Base-by-base conservation (phyloP, 2,329 filamentous ascomycete genomes). In the Botryosphaeria dothidea region DNA sequence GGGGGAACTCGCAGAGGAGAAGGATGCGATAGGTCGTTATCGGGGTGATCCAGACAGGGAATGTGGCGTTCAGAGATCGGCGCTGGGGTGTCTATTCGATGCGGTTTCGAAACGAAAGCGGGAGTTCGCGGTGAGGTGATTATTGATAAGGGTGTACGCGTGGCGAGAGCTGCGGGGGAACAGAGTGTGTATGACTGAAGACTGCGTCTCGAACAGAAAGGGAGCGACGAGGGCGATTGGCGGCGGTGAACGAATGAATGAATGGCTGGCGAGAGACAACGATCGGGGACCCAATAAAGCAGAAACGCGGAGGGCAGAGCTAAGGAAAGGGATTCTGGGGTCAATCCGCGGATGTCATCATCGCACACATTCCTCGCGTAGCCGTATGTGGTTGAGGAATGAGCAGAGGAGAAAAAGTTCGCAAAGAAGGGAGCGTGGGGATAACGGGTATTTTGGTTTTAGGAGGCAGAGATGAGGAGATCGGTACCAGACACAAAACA, bases 91-190 rank as follows among this genome's bases (percentile, higher is more conserved):
- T 58, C 23, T 58, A 58, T 45, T 41, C 54, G 54, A 58, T 41
- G 54, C 54, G 36, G 36, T 45, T 58, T 58, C 54, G 36, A 58
- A 58, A 58, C 54, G 38, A n/a, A n/a, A n/a, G n/a, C n/a, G n/a
- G n/a, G n/a, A 58, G 21, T 27, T 36, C 43, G 54, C 23, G 54
- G 19, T 56, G 21, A 19, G 51, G 29, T 25, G 51, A 56, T 27
- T 23, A 21, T 6, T 21, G 36, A n/a, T 56, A 27, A 58, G 2
- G 54, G 23, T n/a, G 23, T 29, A 25, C 21, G 54, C 36, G 54
- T 29, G 23, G 23, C 23, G 46, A 15, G 15, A 27, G 23, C 46
- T 29, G 25, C 31, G 23, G 36, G 36, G 15, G 8, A 15, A n/a
- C 15, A 27, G 23, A n/a, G 54, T 25, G 34, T 29, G 54, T 43